Evolutionary conservation across 2,329 filamentous ascomycete species (phyloP).

Genomic region (Neoarthrinium moseri): DNA sequence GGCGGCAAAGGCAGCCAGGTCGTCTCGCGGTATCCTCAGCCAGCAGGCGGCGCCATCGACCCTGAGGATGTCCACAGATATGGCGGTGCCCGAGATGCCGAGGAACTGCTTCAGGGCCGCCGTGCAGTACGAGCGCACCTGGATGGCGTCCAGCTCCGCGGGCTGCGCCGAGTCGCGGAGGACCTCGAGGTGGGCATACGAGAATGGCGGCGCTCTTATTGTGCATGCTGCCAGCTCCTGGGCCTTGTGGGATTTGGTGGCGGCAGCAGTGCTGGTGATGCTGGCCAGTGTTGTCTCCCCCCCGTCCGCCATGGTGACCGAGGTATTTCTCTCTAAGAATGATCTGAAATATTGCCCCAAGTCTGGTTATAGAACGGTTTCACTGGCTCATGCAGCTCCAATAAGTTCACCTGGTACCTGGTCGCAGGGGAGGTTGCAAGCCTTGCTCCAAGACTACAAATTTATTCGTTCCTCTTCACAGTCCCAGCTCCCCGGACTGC

Average conservation of each 20-base stretch:
- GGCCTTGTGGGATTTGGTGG: slow-evolving; percentile 30
- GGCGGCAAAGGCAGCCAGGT: slow-evolving; percentile 59
- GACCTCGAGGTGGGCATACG: slow-evolving; percentile 57
- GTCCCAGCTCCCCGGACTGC: too few relatives aligned
- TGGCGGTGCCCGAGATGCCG: slow-evolving; percentile 64
- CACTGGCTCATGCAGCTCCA: too few relatives aligned
- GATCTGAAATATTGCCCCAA: not conserved
- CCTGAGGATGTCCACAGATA: slow-evolving; percentile 70
- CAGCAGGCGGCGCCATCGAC: slow-evolving; percentile 56
- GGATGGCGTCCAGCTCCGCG: slow-evolving; percentile 56
- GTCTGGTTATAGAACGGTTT: too few relatives aligned
- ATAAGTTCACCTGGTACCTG: too few relatives aligned
- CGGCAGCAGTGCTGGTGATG: slow-evolving; percentile 13
- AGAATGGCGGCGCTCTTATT: slow-evolving; percentile 49
- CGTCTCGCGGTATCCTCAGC: slow-evolving; percentile 62
- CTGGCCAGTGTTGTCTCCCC: slow-evolving; percentile 28
- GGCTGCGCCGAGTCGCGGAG: slow-evolving; percentile 22
- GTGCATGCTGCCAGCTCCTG: slow-evolving; percentile 51
- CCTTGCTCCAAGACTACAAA: too few relatives aligned
- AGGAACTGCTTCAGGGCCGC: slow-evolving; percentile 67
- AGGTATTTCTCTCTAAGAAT: not conserved
- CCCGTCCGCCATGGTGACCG: slow-evolving; percentile 11
- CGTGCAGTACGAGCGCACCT: slow-evolving; percentile 61
- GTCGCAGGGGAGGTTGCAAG: too few relatives aligned
- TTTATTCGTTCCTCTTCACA: too few relatives aligned